A percentile compares a stretch with the other conserved stretches of the same genome.
Conservation (phyloP, 2,329 filamentous ascomycete genomes). For the Pseudogymnoascus sp. region DNA sequence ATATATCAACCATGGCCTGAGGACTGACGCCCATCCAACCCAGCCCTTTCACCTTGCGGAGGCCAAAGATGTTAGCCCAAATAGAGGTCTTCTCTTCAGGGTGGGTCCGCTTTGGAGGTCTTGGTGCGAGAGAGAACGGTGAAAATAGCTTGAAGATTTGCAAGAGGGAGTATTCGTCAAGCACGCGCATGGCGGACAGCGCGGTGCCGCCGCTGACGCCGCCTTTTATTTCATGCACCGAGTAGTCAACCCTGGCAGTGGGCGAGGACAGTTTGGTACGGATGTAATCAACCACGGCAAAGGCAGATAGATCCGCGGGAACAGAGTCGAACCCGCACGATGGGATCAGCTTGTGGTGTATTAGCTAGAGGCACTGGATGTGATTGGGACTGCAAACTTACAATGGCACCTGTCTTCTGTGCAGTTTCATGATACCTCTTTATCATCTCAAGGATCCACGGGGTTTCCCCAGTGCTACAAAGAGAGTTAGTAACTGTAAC, state of each 20-base stretch:
- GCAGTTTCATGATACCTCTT: constrained; percentile 49
- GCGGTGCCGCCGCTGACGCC: constrained; percentile 50
- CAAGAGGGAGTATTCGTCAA: constrained; percentile 44
- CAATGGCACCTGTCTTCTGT: constrained; percentile 46
- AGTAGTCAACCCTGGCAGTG: constrained; percentile 49
- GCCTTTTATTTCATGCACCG: constrained; percentile 34
- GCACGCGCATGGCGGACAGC: constrained; percentile 54
- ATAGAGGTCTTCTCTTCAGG: constrained; percentile 23
- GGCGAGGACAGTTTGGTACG: constrained; percentile 42
- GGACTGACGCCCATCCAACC: constrained; percentile 50
- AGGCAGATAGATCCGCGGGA: constrained; percentile 53
- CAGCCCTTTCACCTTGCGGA: constrained; percentile 44
- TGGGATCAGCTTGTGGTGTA: constrained; percentile 35
- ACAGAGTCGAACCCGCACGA: constrained; percentile 57
- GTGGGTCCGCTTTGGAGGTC: constrained; percentile 31
- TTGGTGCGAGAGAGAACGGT: constrained; percentile 53
- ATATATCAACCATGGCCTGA: constrained; percentile 42
- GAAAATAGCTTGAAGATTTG: constrained; percentile 13
- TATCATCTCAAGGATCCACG: constrained; percentile 53
- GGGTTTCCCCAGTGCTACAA: constrained; percentile 50
- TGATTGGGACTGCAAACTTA: constrained; percentile 51
- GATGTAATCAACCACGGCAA: constrained; percentile 42
- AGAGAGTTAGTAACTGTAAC: background rate
- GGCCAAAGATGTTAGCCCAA: constrained; percentile 37
- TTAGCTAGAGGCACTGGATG: constrained; percentile 46